Base-by-base conservation (phyloP, 768 basidiomycete genomes). In the Hemileccinum impolitum region DNA sequence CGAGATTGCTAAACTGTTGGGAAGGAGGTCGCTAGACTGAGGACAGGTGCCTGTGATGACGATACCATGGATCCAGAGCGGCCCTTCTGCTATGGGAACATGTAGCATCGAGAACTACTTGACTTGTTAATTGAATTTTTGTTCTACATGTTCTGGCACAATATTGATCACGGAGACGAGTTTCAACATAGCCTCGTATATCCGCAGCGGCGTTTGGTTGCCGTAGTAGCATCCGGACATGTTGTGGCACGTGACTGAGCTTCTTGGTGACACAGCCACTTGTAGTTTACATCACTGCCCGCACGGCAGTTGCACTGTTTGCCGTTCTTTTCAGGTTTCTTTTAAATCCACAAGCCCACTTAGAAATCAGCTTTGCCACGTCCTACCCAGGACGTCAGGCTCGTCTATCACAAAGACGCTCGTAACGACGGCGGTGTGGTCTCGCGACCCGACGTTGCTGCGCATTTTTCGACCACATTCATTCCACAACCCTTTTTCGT, bases 1-100 rank as follows among this genome's bases (percentile, higher is more conserved):
- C 43, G 94, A 96, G 70, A 94, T 96, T 43, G 82, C 84, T 6
- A 87, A 81, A 59, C 58, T 90, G 51, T 67, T 91, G 4, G 77
- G 75, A 41, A 75, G 86, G 56, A 72, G 78, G 51, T 85, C 87
- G n/a, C 64, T 91, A 50, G 88, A 88, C 54, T 89, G 55, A 69
- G 31, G 46, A 18, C 8, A n/a, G 36, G 3, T 23, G 3, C 23
- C 6, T 23, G 6, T 6, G 23, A 43, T 32, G 18, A 26, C 19
- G 21, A 31, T 44, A 44, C 25, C 18, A 10, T 37, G 30, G 23
- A 31, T 36, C 17, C 21, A 45, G 26, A 39, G 28, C 30, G 12
- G 28, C 14, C 28, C 34, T 12, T 26, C 6, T 40, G 25, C 42
- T 34, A 34, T 48, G 47, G 40, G 34, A 48, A 59, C 46, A 6